phyloP scores from a whole-genome alignment of 1,284 basidiomycete species.

The Albatrellus sp. region DNA sequence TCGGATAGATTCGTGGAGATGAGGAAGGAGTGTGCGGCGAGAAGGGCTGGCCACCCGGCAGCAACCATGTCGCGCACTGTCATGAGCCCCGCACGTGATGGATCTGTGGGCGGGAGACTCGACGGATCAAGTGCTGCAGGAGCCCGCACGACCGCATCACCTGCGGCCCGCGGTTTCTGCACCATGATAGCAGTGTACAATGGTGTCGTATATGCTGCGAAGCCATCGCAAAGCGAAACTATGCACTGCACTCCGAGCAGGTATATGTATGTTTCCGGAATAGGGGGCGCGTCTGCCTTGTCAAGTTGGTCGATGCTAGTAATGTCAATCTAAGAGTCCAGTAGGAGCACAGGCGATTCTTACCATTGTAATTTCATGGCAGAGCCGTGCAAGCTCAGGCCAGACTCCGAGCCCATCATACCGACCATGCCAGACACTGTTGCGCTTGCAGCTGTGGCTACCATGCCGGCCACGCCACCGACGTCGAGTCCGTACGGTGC shows the following conservation, averaged over 20 bases:
- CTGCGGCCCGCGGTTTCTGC: conserved; percentile 51
- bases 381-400: conserved; percentile 59
- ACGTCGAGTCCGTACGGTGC: conserved; percentile 42
- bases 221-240: conserved; percentile 79
- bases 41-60: conserved; percentile 79
- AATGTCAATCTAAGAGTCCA: background rate
- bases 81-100: conserved; percentile 35
- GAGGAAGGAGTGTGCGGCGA: conserved; percentile 82
- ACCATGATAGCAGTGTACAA: conserved; percentile 57
- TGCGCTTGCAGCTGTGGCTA: conserved; percentile 71
- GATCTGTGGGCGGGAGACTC: conserved; percentile 44
- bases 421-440: conserved; percentile 67
- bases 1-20: conserved; percentile 84
- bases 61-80: conserved; percentile 72
- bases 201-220: conserved; percentile 62
- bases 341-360: conserved; percentile 13
- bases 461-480: conserved; percentile 71
- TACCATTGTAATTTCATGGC: conserved; percentile 82
- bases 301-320: conserved; percentile 89
- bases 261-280: conserved; percentile 89
- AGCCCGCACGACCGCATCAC: conserved; percentile 56
- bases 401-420: conserved; percentile 53
- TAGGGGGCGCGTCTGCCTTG: conserved; percentile 86
- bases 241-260: conserved; percentile 85
- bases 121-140: conserved; percentile 62